Percentiles rank a stretch among this genome's conserved stretches.
phyloP scores from a whole-genome alignment of 495 filamentous ascomycete species.

The Jackrogersella minutella region DNA sequence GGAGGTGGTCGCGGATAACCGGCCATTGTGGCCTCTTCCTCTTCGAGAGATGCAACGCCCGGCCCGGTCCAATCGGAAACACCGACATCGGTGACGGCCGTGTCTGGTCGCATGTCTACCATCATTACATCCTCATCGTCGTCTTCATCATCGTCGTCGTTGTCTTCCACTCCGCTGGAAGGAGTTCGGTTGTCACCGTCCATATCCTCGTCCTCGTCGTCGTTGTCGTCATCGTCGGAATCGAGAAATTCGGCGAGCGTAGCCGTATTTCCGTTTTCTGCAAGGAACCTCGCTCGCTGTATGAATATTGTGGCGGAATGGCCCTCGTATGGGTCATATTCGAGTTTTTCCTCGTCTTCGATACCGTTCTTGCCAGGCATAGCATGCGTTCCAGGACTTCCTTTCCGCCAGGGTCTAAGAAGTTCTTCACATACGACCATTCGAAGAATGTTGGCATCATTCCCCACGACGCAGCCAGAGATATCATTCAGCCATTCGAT shows the following conservation, averaged over 20 bases:
- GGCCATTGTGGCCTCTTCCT: constrained; percentile 73
- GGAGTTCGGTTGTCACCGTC: constrained; percentile 45
- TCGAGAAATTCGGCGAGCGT: constrained; percentile 36
- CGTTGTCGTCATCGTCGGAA: constrained; percentile 61
- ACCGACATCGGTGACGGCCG: constrained; percentile 68
- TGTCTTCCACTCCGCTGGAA: constrained; percentile 53
- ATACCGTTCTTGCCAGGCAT: constrained; percentile 86
- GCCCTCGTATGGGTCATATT: constrained; percentile 42
- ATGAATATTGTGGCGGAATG: constrained; percentile 37
- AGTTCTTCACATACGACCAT: constrained; percentile 89
- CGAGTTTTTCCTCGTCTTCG: constrained; percentile 76
- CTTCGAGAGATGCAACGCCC: constrained; percentile 54
- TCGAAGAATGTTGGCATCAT: constrained; percentile 80
- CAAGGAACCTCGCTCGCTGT: constrained; percentile 34
- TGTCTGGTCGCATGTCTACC: constrained; percentile 55
- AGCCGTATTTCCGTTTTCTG: constrained; percentile 37
- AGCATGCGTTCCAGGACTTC: constrained; percentile 84
- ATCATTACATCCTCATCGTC: constrained; percentile 62
- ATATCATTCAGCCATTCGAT: constrained; percentile 97
- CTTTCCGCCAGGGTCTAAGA: constrained; percentile 82
- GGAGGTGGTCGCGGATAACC: constrained; percentile 73
- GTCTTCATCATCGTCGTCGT: constrained; percentile 54
- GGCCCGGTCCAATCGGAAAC: constrained; percentile 52
- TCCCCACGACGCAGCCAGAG: constrained; percentile 83
- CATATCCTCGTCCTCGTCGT: constrained; percentile 55